These are phyloP conservation scores for Tricholoma saponaceum DNA, from an alignment of 768 basidiomycete species.

Conservation along the genomic window DNA sequence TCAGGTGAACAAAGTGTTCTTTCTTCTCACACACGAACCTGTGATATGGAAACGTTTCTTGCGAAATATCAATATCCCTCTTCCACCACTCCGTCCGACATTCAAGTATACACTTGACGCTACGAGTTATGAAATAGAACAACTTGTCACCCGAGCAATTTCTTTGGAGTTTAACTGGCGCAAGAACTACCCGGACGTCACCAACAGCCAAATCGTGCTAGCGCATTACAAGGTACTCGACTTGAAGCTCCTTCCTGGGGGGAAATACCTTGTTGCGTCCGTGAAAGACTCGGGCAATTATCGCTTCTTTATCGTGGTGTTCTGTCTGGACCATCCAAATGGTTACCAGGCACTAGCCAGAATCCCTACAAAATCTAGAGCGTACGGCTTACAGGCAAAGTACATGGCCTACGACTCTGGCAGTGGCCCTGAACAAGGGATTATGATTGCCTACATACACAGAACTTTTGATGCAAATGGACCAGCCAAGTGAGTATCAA, in stretches of 20 bases:
- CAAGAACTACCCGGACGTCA: conserved; percentile 31
- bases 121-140: conserved; percentile 47
- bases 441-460: conserved; percentile 52
- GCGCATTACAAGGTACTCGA: conserved; percentile 39
- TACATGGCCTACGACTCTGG: conserved; percentile 44
- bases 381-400: conserved; percentile 55
- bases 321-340: conserved; percentile 50
- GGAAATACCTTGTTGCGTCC: conserved; percentile 64
- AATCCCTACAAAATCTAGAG: conserved; percentile 44
- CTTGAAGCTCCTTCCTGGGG: conserved; percentile 60
- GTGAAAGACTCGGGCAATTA: conserved; percentile 39
- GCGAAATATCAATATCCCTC: conserved; percentile 45
- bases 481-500: conserved; percentile 7
- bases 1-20: conserved; percentile 58
- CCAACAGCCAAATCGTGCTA: conserved; percentile 19
- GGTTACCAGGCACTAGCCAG: conserved; percentile 46
- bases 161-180: conserved; percentile 62
- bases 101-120: conserved; percentile 35
- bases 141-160: conserved; percentile 55
- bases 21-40: conserved; percentile 61
- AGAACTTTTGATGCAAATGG: conserved; percentile 28
- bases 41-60: conserved; percentile 68
- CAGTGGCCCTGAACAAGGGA: conserved; percentile 31
- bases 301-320: conserved; percentile 50
- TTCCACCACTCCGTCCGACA: conserved; percentile 60